A percentile compares a stretch with the other conserved stretches of the same genome.
Conservation (phyloP, 106 monocot species). For the Dactylorhiza incarnata region DNA sequence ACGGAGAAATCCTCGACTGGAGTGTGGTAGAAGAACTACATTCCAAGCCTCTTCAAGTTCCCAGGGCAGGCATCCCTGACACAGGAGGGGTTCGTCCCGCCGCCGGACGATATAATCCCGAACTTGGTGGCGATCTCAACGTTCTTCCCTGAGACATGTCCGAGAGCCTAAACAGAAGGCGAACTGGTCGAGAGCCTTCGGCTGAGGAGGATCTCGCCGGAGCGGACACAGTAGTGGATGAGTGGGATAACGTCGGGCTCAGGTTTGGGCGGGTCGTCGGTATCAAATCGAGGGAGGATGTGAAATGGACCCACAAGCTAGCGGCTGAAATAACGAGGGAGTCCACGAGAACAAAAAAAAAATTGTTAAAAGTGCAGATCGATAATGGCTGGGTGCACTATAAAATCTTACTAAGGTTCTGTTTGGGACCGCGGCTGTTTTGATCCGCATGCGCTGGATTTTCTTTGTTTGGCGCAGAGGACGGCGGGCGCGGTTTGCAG, state of each 20-base stretch:
- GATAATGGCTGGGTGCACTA: too few species aligned
- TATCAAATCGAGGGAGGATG: constrained; percentile 15
- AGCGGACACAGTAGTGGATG: constrained; percentile 23
- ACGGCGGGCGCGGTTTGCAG: too few species aligned
- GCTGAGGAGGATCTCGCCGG: constrained; percentile 29
- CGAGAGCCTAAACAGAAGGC: constrained; percentile 12
- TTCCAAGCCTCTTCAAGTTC: constrained; percentile 31
- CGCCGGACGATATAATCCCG: constrained; percentile 3
- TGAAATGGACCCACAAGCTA: too few species aligned
- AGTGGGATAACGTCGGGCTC: constrained; percentile 42
- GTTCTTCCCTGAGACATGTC: constrained; percentile 15
- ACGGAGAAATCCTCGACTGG: too few species aligned
- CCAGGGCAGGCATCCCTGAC: constrained; percentile 24
- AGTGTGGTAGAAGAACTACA: constrained; percentile 22
- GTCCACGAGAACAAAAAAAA: too few species aligned
- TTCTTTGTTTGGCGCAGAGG: too few species aligned
- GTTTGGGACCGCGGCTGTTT: too few species aligned
- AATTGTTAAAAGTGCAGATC: too few species aligned
- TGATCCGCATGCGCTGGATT: too few species aligned
- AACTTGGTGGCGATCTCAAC: constrained; percentile 39
- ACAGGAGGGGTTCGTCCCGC: constrained; percentile 17
- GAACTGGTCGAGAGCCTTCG: not conserved
- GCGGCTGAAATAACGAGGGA: too few species aligned
- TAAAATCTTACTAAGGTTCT: too few species aligned
- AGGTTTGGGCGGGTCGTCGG: constrained; percentile 41